Evolutionary conservation across 805 yeast genomes (phyloP), one percentile per base, ranked within the genome.

Genomic region (Phaffomyces thermotolerans): DNA sequence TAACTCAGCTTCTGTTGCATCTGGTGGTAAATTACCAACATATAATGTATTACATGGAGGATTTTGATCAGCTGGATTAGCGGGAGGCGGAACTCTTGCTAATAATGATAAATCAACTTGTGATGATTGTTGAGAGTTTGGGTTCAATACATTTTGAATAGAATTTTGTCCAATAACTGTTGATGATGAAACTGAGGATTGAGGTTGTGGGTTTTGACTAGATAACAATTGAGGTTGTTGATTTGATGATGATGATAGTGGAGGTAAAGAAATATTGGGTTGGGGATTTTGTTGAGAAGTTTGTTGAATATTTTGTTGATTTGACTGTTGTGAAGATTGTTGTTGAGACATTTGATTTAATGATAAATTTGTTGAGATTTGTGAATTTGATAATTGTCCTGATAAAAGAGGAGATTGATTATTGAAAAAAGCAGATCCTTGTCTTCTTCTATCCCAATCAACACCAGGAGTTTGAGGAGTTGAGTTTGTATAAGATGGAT

Each of bases 21-120:
- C 96, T 15, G 96, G 96, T 3, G 99, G 98, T 57, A 93, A 72
- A 62, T 93, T 93, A 17, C 99, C 99, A 39, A 93, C 99, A 57
- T 93, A 93, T 44, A 93, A 69, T 0, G 99, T 93, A 63, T 93
- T 93, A 67, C 99, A 93, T 8, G 99, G 99, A 4, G 99, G 98
- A 60, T 93, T 93, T 66, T 93, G 99, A 64, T 93, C 99, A 2
- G 99, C 98, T 7, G 99, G 99, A 58, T 91, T 91, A 1, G 96
- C 96, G 7, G 95, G 95, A 5, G 91, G 89, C 13, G 93, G 95
- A 27, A 85, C 89, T 51, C 88, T 67, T 0, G 91, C 89, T 39
- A 85, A 65, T 37, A 84, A 66, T 0, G 89, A 81, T 49, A 84
- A 68, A 58, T 84, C 93, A 67, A 75, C 69, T 44, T 69, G 72